Percentiles rank a stretch among this genome's conserved stretches.
phyloP scores from a whole-genome alignment of 768 basidiomycete species.

The Mycena kentingensis region DNA sequence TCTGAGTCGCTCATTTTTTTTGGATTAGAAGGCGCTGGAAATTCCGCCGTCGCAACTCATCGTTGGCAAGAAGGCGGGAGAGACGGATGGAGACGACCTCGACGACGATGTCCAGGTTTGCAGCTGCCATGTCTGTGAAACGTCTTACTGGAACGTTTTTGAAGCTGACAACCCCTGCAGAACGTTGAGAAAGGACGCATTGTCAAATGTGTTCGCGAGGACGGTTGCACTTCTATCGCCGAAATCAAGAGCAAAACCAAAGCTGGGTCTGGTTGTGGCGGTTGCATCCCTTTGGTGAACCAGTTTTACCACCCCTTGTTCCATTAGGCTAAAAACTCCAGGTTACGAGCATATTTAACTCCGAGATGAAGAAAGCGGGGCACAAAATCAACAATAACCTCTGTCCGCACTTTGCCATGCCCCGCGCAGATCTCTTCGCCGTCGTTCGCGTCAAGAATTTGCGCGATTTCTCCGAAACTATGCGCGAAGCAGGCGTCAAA shows the following conservation, averaged over 20 bases:
- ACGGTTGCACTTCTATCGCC: conserved; percentile 46
- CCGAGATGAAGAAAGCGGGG: conserved; percentile 70
- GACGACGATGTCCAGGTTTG: conserved; percentile 76
- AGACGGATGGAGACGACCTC: conserved; percentile 63
- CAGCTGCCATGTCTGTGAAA: conserved; percentile 58
- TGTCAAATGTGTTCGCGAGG: conserved; percentile 50
- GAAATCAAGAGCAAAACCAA: conserved; percentile 69
- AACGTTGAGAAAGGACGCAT: conserved; percentile 68
- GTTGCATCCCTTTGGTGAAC: conserved; percentile 62
- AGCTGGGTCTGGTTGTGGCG: conserved; percentile 72
- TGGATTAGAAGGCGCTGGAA: conserved; percentile 60
- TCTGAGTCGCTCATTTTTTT: too few species aligned
- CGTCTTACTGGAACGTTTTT: not conserved
- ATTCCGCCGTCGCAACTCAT: conserved; percentile 69
- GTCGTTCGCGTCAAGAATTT: conserved; percentile 66
- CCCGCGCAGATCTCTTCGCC: conserved; percentile 67
- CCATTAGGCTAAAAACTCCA: conserved; percentile 3
- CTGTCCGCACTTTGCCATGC: conserved; percentile 66
- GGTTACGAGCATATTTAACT: conserved; percentile 42
- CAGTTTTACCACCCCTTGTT: conserved; percentile 33
- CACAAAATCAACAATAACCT: conserved; percentile 58
- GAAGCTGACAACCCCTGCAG: conserved; percentile 26
- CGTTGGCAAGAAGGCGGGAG: conserved; percentile 52
- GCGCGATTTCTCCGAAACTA: conserved; percentile 54
- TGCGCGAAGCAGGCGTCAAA: conserved; percentile 49